Conservation (phyloP, 306 rosid genomes). For the Acacia crassicarpa region DNA sequence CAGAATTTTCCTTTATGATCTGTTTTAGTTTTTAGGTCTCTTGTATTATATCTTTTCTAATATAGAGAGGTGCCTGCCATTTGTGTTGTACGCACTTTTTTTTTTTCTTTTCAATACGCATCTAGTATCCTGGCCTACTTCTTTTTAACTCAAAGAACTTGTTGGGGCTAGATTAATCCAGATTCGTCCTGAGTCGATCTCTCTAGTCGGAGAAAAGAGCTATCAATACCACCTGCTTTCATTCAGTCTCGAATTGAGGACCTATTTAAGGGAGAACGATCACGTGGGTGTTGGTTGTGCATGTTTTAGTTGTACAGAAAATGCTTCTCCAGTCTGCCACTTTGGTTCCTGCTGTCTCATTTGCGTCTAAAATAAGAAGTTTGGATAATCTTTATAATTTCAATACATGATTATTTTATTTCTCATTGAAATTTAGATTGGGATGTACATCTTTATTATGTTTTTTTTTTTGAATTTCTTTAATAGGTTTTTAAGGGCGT, state of each 20-base stretch:
- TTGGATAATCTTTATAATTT: background rate
- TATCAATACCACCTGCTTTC: too few relatives aligned
- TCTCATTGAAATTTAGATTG: background rate
- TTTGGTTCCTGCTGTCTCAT: background rate
- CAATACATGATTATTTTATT: background rate
- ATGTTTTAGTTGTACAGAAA: background rate
- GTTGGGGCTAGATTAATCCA: too few relatives aligned
- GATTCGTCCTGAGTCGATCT: too few relatives aligned
- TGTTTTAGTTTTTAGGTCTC: slow-evolving; percentile 27
- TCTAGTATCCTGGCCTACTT: too few relatives aligned
- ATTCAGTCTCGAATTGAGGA: too few relatives aligned
- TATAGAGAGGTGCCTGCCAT: background rate
- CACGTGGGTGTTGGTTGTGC: too few relatives aligned
- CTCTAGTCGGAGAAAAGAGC: too few relatives aligned
- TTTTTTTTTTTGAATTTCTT: too few relatives aligned
- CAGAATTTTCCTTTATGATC: background rate
- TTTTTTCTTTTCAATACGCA: background rate
- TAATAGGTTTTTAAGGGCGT: background rate
- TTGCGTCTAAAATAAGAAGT: background rate
- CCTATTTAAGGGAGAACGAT: too few relatives aligned
- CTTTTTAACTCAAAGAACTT: too few relatives aligned
- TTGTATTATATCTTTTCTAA: slow-evolving; percentile 15
- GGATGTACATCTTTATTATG: background rate
- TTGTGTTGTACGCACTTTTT: too few relatives aligned
- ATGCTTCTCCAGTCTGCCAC: background rate